Evolutionary conservation across 2,329 filamentous ascomycete genomes (phyloP), one percentile per base, ranked within the genome.

Genomic region (Aspergillus sp.): DNA sequence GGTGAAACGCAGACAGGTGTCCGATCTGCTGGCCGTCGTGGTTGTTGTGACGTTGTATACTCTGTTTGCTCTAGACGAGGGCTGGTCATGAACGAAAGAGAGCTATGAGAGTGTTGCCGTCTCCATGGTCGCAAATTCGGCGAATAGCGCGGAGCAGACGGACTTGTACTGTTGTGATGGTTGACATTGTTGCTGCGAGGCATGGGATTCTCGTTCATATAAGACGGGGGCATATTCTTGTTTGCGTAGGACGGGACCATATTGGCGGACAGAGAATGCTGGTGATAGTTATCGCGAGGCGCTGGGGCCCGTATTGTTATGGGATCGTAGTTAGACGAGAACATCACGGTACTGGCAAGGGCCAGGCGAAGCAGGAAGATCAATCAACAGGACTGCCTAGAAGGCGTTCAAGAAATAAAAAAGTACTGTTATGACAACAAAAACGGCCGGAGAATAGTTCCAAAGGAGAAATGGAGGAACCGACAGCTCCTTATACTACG

Each of bases 81-180:
- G 32, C 61, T 60, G 37, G 64, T 60, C 42, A 65, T 53, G 47
- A 68, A 69, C 32, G 66, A 68, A 38, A 68, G 55, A 4, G 64
- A 63, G 32, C 54, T 61, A 33, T 61, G 63, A 33, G 60, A 56
- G 47, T 65, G 64, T 44, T 60, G 63, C 37, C 60, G 63, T 45
- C 59, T 62, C 48, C 61, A 60, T 30, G 64, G 53, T 38, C 61
- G 62, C 17, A 55, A 42, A 30, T 52, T 54, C 7, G 54, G 53
- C 15, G 59, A 57, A 47, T 58, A 59, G 17, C 55, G 54, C 32
- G 59, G 55, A 9, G 57, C 55, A 20, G 52, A 47, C 41, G 53
- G n/a, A 6, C 32, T 35, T 7, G 30, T 15, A 15, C 9, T 30
- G 13, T 12, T 33, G 17, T 33, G 33, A 10, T 17, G 15, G 12